Evolutionary conservation across 106 monocot species (phyloP), one percentile per base, ranked within the genome.

Genomic region (Dendrobium nobile): DNA sequence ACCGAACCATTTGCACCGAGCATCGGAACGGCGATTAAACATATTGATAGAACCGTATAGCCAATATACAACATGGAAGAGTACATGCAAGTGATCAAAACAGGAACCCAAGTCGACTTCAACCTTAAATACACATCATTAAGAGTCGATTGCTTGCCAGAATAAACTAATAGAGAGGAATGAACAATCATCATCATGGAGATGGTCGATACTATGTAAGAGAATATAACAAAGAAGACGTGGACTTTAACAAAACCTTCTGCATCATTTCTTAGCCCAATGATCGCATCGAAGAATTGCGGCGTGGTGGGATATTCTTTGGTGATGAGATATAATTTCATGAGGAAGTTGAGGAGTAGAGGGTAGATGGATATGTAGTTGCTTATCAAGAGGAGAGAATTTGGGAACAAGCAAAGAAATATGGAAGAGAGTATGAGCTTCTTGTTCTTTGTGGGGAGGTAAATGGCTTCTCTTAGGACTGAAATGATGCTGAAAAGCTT

Each of bases 351-450:
- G 19, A 81, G 41, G 28, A 81, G 77, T 3, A 78, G 56, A 11
- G 85, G 78, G 26, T 68, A 56, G 20, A 85, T 72, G 58, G 81
- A 81, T n/a, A 78, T 9, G 55, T 73, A 59, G 68, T 78, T 78
- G 17, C 20, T 78, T n/a, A 81, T 56, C 8, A 47, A 77, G n/a
- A 81, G 77, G 18, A 81, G 44, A 17, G 59, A 58, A 81, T 13
- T 77, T 16, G 81, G 31, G 18, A 78, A 18, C 47, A 85, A 47
- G 58, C 68, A 64, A 2, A 80, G 67, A 0, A 77, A 19, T 40
- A 80, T 17, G 55, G 47, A 17, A 1, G 84, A 47, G 54, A 81
- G 27, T 65, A 78, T 72, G 81, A 85, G 85, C 77, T 56, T 81
- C 73, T 22, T 58, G 85, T 78, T 81, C 73, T 41, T 81, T 4